A percentile compares a stretch with the other conserved stretches of the same genome.
Conservation (phyloP, 2,329 filamentous ascomycete genomes). For the Mycogone perniciosa region DNA sequence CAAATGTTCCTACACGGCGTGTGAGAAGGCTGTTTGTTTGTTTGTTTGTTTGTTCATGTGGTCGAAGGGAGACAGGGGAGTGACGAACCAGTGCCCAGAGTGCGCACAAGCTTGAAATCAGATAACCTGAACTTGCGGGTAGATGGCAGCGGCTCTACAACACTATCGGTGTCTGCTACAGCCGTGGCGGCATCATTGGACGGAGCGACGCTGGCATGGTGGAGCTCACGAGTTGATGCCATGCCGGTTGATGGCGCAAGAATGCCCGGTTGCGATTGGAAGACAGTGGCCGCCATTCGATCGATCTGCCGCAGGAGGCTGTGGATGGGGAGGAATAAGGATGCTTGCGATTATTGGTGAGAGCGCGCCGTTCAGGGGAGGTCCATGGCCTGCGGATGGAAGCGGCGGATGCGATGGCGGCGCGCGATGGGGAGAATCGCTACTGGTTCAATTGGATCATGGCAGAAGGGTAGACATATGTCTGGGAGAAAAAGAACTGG, state of each 20-base stretch:
- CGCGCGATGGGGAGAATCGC: not conserved
- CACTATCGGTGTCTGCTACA: not conserved
- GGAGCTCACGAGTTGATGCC: constrained; percentile 8
- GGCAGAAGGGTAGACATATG: constrained; percentile 1
- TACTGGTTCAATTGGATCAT: constrained; percentile 11
- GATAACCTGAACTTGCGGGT: constrained; percentile 27
- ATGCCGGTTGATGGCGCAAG: constrained; percentile 9
- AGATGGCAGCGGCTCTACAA: constrained; percentile 19
- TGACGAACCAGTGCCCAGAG: constrained; percentile 63
- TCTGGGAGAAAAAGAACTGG: not conserved
- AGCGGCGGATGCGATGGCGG: not conserved
- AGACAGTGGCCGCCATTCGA: constrained; percentile 17
- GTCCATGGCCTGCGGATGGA: constrained; percentile 8
- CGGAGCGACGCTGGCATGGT: constrained; percentile 1
- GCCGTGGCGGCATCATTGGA: not conserved
- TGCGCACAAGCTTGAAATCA: constrained; percentile 69
- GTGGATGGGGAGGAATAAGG: too few species aligned
- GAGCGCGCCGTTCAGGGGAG: not conserved
- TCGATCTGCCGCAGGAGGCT: not conserved
- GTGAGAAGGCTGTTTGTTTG: constrained; percentile 2
- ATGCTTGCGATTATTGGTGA: not conserved
- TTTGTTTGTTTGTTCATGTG: not conserved
- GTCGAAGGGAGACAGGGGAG: constrained; percentile 4
- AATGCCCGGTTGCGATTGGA: constrained; percentile 9
- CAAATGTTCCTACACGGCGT: constrained; percentile 61